Evolutionary conservation across 176 grass and related monocot genomes (phyloP).

Genomic region (Luzula sylvatica): DNA sequence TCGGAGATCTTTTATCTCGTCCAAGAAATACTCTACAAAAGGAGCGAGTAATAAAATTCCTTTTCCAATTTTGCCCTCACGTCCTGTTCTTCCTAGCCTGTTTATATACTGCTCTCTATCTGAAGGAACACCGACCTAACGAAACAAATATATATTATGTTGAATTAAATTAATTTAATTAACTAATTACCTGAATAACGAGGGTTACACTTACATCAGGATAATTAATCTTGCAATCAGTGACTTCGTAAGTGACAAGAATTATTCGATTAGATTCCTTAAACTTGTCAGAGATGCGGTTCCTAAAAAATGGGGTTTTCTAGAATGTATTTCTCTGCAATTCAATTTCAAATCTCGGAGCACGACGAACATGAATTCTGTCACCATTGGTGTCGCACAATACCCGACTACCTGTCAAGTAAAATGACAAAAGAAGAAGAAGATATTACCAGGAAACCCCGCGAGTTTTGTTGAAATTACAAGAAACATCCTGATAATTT

Average conservation of each 20-base stretch:
- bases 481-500: too few species aligned
- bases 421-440: too few species aligned
- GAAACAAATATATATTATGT: too few species aligned
- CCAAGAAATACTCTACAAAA: conserved; percentile 92
- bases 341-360: conserved; percentile 83
- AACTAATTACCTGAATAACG: conserved; percentile 67
- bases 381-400: conserved; percentile 80
- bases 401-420: conserved; percentile 61
- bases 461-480: too few species aligned
- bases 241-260: conserved; percentile 90
- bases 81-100: conserved; percentile 81
- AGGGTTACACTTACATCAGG: conserved; percentile 87
- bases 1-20: conserved; percentile 70
- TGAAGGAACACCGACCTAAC: conserved; percentile 76
- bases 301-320: conserved; percentile 84
- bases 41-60: conserved; percentile 72
- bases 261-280: conserved; percentile 56
- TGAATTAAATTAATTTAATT: not conserved
- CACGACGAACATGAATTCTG: conserved; percentile 79
- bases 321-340: conserved; percentile 87
- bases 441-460: too few species aligned
- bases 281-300: conserved; percentile 79
- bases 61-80: conserved; percentile 69
- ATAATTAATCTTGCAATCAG: conserved; percentile 71
- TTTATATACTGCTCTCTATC: conserved; percentile 89